These are phyloP conservation scores for Trichoderma koningiopsis DNA, from an alignment of 2,329 filamentous ascomycete genomes.

Conservation along the genomic window DNA sequence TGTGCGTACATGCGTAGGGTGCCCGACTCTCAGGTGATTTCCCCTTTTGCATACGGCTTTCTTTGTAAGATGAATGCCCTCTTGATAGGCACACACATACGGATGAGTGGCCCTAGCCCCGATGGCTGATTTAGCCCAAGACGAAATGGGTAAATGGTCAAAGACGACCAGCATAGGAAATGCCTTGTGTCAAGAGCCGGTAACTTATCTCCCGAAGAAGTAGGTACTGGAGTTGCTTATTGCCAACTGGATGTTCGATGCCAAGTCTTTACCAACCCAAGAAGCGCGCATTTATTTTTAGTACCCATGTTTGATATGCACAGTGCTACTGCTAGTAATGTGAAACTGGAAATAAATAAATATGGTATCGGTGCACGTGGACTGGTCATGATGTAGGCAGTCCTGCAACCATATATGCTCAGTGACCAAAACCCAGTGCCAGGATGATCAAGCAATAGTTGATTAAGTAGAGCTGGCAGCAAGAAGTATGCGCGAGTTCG, in stretches of 20 bases:
- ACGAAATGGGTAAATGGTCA: background rate
- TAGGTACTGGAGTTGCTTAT: background rate
- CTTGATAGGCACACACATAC: background rate
- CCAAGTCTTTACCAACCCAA: background rate
- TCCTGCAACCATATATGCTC: background rate
- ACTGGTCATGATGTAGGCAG: background rate
- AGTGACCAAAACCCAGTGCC: background rate
- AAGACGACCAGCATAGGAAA: no score
- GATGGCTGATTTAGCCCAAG: background rate
- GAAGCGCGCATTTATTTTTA: background rate
- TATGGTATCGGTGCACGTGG: background rate
- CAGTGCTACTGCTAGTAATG: background rate
- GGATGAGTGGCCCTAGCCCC: background rate
- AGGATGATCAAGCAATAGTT: background rate
- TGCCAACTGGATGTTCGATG: background rate
- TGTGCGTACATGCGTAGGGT: background rate
- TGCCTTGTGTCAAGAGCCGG: background rate
- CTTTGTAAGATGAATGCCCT: background rate
- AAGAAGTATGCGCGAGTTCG: background rate
- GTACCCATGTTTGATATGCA: background rate
- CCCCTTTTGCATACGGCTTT: background rate
- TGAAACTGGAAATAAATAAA: background rate
- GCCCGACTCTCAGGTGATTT: conserved; percentile 16
- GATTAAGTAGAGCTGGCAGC: background rate
- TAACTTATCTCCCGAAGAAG: background rate